Percentiles rank a stretch among this genome's conserved stretches.
phyloP scores from a whole-genome alignment of 805 yeast species.

The Cyberlindnera xylosilytica region DNA sequence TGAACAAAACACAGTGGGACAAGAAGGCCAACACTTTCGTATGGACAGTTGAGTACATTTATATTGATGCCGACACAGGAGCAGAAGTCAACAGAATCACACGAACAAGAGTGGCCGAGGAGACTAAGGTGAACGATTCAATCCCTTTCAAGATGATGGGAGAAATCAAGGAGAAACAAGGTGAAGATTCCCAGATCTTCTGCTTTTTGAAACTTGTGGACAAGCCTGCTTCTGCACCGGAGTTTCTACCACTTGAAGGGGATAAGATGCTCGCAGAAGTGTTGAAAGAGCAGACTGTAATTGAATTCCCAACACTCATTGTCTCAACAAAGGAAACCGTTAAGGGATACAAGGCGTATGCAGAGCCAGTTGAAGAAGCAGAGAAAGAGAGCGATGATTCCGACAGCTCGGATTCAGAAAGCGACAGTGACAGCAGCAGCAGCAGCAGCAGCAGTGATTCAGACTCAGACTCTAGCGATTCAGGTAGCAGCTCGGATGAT shows the following conservation, averaged over 20 bases:
- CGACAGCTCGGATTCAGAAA: neutral
- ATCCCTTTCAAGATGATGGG: conserved; percentile 29
- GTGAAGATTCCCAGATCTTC: conserved; percentile 13
- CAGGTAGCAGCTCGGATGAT: conserved; percentile 8
- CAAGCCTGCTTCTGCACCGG: conserved; percentile 31
- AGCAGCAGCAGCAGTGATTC: conserved; percentile 1
- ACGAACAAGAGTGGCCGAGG: conserved; percentile 35
- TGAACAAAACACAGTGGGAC: conserved; percentile 72
- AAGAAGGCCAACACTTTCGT: conserved; percentile 54
- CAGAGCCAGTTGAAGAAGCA: conserved; percentile 2
- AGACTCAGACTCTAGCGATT: conserved; percentile 11
- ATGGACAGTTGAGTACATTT: conserved; percentile 80
- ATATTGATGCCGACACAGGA: conserved; percentile 33
- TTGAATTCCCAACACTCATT: conserved; percentile 75
- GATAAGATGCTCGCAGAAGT: conserved; percentile 42
- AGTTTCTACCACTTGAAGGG: conserved; percentile 37
- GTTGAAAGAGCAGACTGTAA: conserved; percentile 54
- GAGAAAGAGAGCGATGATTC: neutral
- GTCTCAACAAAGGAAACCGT: conserved; percentile 35
- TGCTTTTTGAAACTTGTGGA: conserved; percentile 31
- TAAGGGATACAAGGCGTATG: conserved; percentile 24
- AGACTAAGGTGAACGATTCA: conserved; percentile 27
- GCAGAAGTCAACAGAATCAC: conserved; percentile 34
- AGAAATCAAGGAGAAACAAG: conserved; percentile 10
- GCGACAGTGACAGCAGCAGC: neutral